These are phyloP conservation scores for Pythium scleroteichum DNA, from an alignment of 352 stramenopile genomes.

Conservation along the genomic window DNA sequence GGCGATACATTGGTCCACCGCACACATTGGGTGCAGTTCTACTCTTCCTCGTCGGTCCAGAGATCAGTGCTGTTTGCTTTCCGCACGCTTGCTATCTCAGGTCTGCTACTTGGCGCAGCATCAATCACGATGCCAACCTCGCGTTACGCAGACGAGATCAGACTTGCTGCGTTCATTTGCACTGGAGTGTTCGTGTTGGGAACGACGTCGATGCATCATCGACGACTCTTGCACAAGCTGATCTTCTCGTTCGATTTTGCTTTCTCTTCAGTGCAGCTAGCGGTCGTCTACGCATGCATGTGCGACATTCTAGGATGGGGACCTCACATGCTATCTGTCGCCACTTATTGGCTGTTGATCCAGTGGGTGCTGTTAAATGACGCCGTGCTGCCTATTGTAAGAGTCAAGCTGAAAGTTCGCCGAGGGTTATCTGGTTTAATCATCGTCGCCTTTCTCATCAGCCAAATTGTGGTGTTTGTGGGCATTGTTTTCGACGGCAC, in stretches of 20 bases:
- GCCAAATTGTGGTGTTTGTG: neutral
- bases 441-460: neutral
- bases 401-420: neutral
- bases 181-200: neutral
- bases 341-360: conserved; percentile 40
- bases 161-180: neutral
- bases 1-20: too few relatives aligned
- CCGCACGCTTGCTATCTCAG: too few relatives aligned
- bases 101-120: too few relatives aligned
- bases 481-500: neutral
- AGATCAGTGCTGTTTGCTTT: too few relatives aligned
- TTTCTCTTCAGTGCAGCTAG: conserved; percentile 27
- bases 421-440: neutral
- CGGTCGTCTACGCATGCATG: conserved; percentile 13
- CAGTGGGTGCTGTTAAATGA: conserved; percentile 41
- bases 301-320: conserved; percentile 34
- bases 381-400: conserved; percentile 6
- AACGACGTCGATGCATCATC: neutral
- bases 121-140: too few relatives aligned
- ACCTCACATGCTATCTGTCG: conserved; percentile 18
- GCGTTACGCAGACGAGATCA: too few relatives aligned
- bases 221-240: conserved; percentile 9
- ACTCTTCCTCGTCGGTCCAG: too few relatives aligned
- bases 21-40: too few relatives aligned
- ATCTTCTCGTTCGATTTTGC: conserved; percentile 21